Percentiles rank a stretch among this genome's conserved stretches.
phyloP scores from a whole-genome alignment of 2,329 filamentous ascomycete species.

The Fusarium hostae region DNA sequence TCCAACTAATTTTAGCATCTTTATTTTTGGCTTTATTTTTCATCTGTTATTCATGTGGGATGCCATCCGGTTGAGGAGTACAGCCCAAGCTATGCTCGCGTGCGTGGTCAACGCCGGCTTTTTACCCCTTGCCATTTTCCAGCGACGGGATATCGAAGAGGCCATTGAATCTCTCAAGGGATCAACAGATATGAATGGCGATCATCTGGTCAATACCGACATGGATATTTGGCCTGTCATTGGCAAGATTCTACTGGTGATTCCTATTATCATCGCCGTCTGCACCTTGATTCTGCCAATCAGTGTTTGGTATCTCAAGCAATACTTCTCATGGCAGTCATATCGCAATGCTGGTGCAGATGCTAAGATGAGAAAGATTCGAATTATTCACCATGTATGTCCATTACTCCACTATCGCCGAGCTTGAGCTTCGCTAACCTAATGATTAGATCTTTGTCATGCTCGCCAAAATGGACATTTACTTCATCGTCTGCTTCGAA shows the following conservation, averaged over 20 bases:
- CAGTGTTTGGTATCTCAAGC: conserved; percentile 5
- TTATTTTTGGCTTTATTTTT: conserved; percentile 5
- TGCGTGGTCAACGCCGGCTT: conserved; percentile 8
- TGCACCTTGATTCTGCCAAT: not conserved
- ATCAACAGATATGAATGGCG: not conserved
- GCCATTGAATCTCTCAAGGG: not conserved
- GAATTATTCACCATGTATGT: not conserved
- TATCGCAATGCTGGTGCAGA: conserved; percentile 13
- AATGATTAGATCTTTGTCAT: not conserved
- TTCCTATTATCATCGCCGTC: not conserved
- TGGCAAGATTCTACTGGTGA: not conserved
- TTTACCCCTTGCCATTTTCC: not conserved
- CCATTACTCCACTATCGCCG: accelerated
- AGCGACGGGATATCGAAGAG: not conserved
- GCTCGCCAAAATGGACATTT: conserved; percentile 5
- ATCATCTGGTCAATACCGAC: not conserved
- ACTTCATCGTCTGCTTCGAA: conserved; percentile 6
- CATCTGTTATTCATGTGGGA: conserved; percentile 9
- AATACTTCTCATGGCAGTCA: conserved; percentile 10
- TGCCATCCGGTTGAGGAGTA: conserved; percentile 5
- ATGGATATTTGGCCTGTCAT: not conserved
- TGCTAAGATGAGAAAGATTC: conserved; percentile 6
- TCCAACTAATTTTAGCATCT: not conserved
- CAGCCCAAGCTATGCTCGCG: not conserved
- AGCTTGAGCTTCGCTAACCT: not conserved